phyloP scores from a whole-genome alignment of 139 green algal species.

The Chloropicon primus region DNA sequence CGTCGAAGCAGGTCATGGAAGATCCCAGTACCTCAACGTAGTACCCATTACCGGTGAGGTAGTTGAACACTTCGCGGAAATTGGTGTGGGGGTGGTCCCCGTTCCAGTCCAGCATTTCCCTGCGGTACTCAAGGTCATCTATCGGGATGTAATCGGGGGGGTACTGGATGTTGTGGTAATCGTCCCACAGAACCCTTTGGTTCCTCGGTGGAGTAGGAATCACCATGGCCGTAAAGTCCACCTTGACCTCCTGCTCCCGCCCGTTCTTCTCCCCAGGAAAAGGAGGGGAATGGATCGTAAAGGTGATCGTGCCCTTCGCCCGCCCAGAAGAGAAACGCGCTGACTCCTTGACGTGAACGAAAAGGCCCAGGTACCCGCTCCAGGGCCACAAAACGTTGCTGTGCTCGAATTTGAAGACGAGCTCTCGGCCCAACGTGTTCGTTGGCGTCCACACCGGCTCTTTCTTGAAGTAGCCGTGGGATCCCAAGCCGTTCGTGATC shows the following conservation, averaged over 20 bases:
- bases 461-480: constrained; percentile 48
- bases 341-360: not conserved
- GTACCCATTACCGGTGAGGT: constrained; percentile 52
- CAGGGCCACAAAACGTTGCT: constrained; percentile 82
- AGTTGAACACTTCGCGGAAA: constrained; percentile 76
- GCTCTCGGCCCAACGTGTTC: constrained; percentile 40
- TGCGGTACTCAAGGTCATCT: constrained; percentile 40
- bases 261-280: constrained; percentile 8
- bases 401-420: constrained; percentile 75
- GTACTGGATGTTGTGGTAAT: constrained; percentile 91
- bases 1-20: constrained; percentile 88
- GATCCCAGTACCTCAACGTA: constrained; percentile 67
- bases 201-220: constrained; percentile 29
- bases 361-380: constrained; percentile 83
- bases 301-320: constrained; percentile 32
- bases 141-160: constrained; percentile 84
- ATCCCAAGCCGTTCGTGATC: constrained; percentile 86
- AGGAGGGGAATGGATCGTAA: constrained; percentile 61
- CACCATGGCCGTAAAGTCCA: constrained; percentile 1
- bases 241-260: not conserved
- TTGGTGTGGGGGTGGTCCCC: constrained; percentile 96
- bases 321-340: constrained; percentile 6
- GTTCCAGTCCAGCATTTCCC: constrained; percentile 97
- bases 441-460: constrained; percentile 15
- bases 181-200: constrained; percentile 84